phyloP scores from a whole-genome alignment of 2,329 filamentous ascomycete species.

The Exophiala alcalophila region DNA sequence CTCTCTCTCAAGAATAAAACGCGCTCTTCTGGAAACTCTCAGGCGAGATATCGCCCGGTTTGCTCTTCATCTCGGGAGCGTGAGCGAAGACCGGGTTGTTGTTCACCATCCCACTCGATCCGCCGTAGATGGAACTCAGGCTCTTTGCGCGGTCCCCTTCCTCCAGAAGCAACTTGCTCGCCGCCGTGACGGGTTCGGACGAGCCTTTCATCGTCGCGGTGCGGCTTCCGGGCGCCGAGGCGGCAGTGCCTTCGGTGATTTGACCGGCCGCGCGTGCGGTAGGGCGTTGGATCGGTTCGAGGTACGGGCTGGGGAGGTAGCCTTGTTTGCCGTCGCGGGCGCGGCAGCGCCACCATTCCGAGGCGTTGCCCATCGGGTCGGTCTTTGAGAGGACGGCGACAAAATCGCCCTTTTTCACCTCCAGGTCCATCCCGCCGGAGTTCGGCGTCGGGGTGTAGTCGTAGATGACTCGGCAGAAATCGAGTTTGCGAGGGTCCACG shows the following conservation, averaged over 20 bases:
- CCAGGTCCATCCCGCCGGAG: conserved; percentile 72
- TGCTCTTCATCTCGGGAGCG: conserved; percentile 54
- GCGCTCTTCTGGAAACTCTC: conserved; percentile 71
- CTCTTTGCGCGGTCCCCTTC: conserved; percentile 34
- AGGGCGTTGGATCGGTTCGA: conserved; percentile 68
- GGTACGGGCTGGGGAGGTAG: conserved; percentile 86
- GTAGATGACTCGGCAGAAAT: conserved; percentile 92
- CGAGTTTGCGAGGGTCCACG: conserved; percentile 84
- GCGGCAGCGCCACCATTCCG: conserved; percentile 96
- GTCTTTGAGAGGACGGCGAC: conserved; percentile 91
- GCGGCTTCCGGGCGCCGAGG: conserved; percentile 45
- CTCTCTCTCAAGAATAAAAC: conserved; percentile 61
- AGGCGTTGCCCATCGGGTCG: conserved; percentile 85
- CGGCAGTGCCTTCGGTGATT: conserved; percentile 36
- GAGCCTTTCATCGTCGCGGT: conserved; percentile 53
- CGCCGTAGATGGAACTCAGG: conserved; percentile 31
- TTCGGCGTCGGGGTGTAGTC: conserved; percentile 81
- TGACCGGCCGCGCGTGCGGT: conserved; percentile 39
- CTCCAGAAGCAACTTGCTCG: conserved; percentile 20
- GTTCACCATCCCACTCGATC: conserved; percentile 21
- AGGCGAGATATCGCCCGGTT: conserved; percentile 62
- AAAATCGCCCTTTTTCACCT: conserved; percentile 90
- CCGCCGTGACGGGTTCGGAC: conserved; percentile 10
- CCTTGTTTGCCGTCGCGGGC: conserved; percentile 85
- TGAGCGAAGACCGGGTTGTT: conserved; percentile 9